Evolutionary conservation across 805 yeast genomes (phyloP).

Genomic region (Candida morakotiae): DNA sequence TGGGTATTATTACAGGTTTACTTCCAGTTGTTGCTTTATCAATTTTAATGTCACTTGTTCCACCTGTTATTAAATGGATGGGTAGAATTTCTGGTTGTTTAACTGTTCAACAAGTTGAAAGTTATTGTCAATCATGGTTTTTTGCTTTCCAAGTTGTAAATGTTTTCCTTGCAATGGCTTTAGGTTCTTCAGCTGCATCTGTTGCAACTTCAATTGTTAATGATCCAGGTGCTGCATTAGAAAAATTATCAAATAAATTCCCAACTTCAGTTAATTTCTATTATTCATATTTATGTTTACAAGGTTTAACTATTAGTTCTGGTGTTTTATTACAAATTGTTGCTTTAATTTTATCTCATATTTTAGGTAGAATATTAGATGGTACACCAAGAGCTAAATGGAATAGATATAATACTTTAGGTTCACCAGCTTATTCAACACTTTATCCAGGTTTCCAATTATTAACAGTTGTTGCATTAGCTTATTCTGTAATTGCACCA

Average conservation of each 20-base stretch:
- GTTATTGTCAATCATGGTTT: slow-evolving; percentile 83
- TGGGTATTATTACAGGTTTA: slow-evolving; percentile 66
- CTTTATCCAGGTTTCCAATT: slow-evolving; percentile 75
- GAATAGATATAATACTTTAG: slow-evolving; percentile 64
- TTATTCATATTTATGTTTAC: slow-evolving; percentile 74
- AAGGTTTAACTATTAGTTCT: slow-evolving; percentile 77
- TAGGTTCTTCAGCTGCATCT: slow-evolving; percentile 81
- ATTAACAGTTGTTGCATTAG: slow-evolving; percentile 65
- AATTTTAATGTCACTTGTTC: slow-evolving; percentile 61
- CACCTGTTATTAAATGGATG: slow-evolving; percentile 59
- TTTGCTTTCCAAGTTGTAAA: slow-evolving; percentile 89
- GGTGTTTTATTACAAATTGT: slow-evolving; percentile 74
- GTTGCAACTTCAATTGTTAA: slow-evolving; percentile 65
- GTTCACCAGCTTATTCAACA: slow-evolving; percentile 76
- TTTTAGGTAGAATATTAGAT: slow-evolving; percentile 70
- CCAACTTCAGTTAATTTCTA: slow-evolving; percentile 92
- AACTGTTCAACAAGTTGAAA: slow-evolving; percentile 68
- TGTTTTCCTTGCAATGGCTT: slow-evolving; percentile 79
- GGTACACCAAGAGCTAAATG: slow-evolving; percentile 91
- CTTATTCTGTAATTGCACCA: slow-evolving; percentile 79
- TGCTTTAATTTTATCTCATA: slow-evolving; percentile 64
- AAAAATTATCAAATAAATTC: slow-evolving; percentile 65
- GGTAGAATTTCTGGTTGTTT: slow-evolving; percentile 73
- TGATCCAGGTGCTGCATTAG: slow-evolving; percentile 70
- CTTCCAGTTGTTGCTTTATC: slow-evolving; percentile 67